Evolutionary conservation across 257 asterid species (phyloP), one percentile per base, ranked within the genome.

Genomic region (Fraxinus americana): DNA sequence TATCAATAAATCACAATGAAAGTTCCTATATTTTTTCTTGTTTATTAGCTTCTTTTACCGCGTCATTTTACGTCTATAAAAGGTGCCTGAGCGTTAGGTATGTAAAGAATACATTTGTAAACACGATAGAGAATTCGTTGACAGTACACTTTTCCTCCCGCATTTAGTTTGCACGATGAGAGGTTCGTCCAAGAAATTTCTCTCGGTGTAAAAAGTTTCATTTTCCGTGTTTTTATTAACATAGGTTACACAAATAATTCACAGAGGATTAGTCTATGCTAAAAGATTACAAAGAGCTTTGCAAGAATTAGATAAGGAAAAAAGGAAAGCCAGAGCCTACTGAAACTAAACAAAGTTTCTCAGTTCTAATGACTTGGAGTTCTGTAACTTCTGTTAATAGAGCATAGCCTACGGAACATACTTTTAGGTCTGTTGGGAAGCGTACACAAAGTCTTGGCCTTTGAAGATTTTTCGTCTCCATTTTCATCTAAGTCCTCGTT

Each of bases 321-420:
- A 19, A 34, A 0, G 65, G n/a, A 75, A 38, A 77, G 75, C 38
- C 57, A 73, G 72, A 75, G 84, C 69, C 77, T 79, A 32, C 70
- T 75, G 70, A 80, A 66, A 73, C 30, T 45, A 80, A 73, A 76
- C 77, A 78, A 41, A 78, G 80, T 80, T 72, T 68, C 73, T 32
- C 90, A 89, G 54, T 85, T 90, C 87, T 86, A 91, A 67, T 87
- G 86, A 73, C 84, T 85, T 75, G 84, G 83, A 78, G 82, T 88
- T 75, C 87, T 91, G 80, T 78, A 83, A 78, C 81, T 88, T 75
- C 87, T 91, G 80, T 78, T 86, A 83, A 81, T 85, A 2, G 92
- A 84, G 96, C 98, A 95, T 72, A 95, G 79, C 89, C 84, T 95
- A 82, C 97, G 90, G 75, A 92, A 75, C 93, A 91, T 87, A 72